phyloP scores from a whole-genome alignment of 331 rosid genomes.

The Acacia concinna region DNA sequence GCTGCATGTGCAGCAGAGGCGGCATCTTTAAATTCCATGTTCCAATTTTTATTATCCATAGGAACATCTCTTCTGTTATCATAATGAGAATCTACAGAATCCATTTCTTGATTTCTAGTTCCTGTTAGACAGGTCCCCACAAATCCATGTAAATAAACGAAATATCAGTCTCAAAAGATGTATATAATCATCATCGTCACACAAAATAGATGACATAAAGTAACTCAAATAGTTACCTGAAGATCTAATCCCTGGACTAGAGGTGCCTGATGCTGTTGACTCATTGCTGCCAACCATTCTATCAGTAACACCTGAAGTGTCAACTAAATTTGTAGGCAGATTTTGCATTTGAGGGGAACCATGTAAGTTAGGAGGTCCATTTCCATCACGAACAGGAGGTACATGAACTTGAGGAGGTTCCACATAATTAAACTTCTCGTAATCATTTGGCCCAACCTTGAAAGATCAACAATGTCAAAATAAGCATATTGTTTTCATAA shows the following conservation, averaged over 20 bases:
- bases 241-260: conserved; percentile 47
- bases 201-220: not conserved
- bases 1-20: conserved; percentile 97
- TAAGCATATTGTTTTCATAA: conserved; percentile 5
- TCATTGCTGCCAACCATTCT: conserved; percentile 33
- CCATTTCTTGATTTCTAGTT: conserved; percentile 38
- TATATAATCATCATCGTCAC: not conserved
- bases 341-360: conserved; percentile 42
- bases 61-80: conserved; percentile 48
- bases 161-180: conserved; percentile 12
- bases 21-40: conserved; percentile 87
- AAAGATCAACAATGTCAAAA: conserved; percentile 28
- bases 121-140: conserved; percentile 45
- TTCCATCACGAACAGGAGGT: conserved; percentile 47
- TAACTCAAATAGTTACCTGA: conserved; percentile 47
- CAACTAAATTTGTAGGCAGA: conserved; percentile 33
- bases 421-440: conserved; percentile 46
- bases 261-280: conserved; percentile 37
- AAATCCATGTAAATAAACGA: conserved; percentile 32
- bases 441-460: conserved; percentile 74
- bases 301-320: conserved; percentile 40
- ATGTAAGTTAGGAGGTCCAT: conserved; percentile 43
- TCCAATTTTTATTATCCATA: conserved; percentile 51
- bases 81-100: conserved; percentile 44
- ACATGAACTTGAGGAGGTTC: conserved; percentile 56